Base-by-base conservation (phyloP, 2,329 filamentous ascomycete genomes). In the Colletotrichum sp. region DNA sequence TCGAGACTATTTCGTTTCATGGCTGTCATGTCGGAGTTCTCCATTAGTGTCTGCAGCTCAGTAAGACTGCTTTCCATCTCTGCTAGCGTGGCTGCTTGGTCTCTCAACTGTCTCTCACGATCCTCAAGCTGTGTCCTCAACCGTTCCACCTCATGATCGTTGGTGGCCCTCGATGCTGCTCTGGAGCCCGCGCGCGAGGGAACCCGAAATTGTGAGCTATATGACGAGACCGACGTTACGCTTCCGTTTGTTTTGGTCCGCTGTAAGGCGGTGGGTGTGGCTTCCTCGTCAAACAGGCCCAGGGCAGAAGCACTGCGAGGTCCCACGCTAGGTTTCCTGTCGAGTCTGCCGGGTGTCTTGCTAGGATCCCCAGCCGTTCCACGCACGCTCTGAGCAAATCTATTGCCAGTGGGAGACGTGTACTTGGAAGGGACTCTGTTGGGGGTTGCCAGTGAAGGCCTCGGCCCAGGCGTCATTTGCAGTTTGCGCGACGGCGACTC, bases 61-160 rank as follows among this genome's bases (percentile, higher is more conserved):
- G 92, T 92, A 63, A 98, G 87, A 77, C 93, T 96, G 76, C 90
- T 91, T 82, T 99, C 96, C 94, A 99, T 98, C 79, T 99, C 97
- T 16, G 93, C 90, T 69, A 99, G 86, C 22, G 93, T 95, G 6
- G 92, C 88, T 3, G 95, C 93, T 84, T 99, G 97, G 59, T 98
- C 97, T 80, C 93, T 94, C n/a, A 99, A 87, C 83, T 98, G 95
- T 78, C 90, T 92, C 79, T 99, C 96, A 34, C 95, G 93, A 77
- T 98, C 96, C 78, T 96, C 93, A 25, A 99, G 89, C 83, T 96
- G 92, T 52, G 89, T 87, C 77, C 92, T 93, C 32, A 99, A 88
- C 36, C 92, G 90, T 79, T 94, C 93, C 9, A 98, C 84, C 82
- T 98, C 95, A 59, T 94, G 93, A 36, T 94, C 94, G 76, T 93